Conservation (phyloP, 345 rosid species). For the Hirschfeldia incana region DNA sequence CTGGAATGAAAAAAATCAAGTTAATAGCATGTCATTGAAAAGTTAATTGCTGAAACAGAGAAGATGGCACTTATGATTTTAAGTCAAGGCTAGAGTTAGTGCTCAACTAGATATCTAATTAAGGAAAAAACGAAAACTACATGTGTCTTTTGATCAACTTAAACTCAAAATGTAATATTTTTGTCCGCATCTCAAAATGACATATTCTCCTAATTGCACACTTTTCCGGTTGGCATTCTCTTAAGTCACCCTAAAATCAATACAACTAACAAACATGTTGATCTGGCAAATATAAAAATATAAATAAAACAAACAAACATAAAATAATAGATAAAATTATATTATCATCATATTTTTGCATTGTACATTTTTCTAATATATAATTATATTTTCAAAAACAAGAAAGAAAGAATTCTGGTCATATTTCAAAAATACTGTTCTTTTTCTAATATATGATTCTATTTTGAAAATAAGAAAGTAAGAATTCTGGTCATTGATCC, state of each 20-base stretch:
- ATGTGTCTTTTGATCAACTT: no score
- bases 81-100: background rate
- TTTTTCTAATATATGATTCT: background rate
- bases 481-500: background rate
- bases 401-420: background rate
- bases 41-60: background rate
- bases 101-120: background rate
- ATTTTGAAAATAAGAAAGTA: background rate
- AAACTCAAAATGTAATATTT: background rate
- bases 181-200: background rate
- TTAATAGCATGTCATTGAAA: background rate
- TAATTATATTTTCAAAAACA: background rate
- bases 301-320: background rate
- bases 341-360: background rate
- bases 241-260: background rate
- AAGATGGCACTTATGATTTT: background rate
- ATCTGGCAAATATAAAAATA: background rate
- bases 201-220: background rate
- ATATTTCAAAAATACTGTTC: background rate
- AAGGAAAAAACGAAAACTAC: background rate
- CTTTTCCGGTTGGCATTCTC: background rate
- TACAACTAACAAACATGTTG: background rate
- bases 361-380: background rate
- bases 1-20: constrained; percentile 31
- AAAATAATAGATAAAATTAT: background rate